Percentiles rank a stretch among this genome's conserved stretches.
These are phyloP conservation scores for Nemania diffusa DNA, from an alignment of 2,329 filamentous ascomycete genomes.

Conservation along the genomic window DNA sequence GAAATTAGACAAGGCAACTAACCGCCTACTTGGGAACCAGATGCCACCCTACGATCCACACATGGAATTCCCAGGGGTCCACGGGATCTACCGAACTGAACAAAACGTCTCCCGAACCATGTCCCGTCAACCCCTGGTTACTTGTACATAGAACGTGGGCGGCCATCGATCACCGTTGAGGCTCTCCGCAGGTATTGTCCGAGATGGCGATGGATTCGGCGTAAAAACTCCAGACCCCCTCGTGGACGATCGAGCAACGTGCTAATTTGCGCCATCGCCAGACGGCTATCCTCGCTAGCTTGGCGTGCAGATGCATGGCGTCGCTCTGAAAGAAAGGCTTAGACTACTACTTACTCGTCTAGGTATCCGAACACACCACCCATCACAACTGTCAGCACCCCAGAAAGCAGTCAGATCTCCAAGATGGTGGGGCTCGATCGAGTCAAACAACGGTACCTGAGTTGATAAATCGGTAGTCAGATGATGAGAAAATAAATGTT, in stretches of 20 bases:
- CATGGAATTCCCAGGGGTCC: constrained; percentile 24
- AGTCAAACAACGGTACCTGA: constrained; percentile 6
- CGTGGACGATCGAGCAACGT: not conserved
- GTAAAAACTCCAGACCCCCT: not conserved
- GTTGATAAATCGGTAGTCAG: constrained; percentile 6
- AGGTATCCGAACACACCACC: not conserved
- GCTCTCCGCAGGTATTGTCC: constrained; percentile 1
- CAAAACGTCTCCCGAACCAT: constrained; percentile 21
- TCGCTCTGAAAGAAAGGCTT: constrained; percentile 1
- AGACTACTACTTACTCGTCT: constrained; percentile 14
- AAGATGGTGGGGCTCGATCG: constrained; percentile 11
- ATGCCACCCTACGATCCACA: constrained; percentile 31
- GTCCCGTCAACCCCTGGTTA: constrained; percentile 13
- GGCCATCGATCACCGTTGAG: constrained; percentile 13
- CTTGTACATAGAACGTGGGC: constrained; percentile 5
- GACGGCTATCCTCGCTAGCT: not conserved
- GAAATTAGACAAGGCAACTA: constrained; percentile 18
- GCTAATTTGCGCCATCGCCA: not conserved
- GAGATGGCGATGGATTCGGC: not conserved
- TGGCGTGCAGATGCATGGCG: constrained; percentile 20
- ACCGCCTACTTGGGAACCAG: constrained; percentile 16
- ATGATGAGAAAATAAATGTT: constrained; percentile 11
- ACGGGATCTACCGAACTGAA: constrained; percentile 29
- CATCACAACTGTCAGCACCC: constrained; percentile 9
- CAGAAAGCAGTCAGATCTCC: constrained; percentile 13